Percentiles rank a stretch among this genome's conserved stretches.
Evolutionary conservation across 371 early-diverging fungal genomes (phyloP).

Genomic region (Lichtheimia hyalospora): DNA sequence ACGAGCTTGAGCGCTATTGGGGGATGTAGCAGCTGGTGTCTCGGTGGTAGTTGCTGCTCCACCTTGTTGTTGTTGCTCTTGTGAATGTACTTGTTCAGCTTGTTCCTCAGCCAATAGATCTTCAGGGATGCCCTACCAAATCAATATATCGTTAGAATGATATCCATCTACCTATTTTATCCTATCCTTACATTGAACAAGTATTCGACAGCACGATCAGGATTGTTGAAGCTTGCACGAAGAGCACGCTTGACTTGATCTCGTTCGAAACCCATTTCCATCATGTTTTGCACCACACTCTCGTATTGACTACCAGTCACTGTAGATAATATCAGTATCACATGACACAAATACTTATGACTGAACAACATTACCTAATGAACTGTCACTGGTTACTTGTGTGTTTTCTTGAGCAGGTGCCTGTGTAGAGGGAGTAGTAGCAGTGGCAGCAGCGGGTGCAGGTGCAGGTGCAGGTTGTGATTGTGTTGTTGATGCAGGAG

Average conservation of each 20-base stretch:
- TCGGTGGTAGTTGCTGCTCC: not conserved
- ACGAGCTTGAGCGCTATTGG: not conserved
- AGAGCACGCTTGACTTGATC: conserved; percentile 87
- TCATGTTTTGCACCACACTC: conserved; percentile 79
- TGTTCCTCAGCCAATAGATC: conserved; percentile 20
- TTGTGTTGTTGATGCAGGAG: conserved; percentile 17
- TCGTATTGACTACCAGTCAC: conserved; percentile 76
- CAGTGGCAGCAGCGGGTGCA: conserved; percentile 12
- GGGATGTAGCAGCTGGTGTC: not conserved
- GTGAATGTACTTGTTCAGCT: conserved; percentile 8
- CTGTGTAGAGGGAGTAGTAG: not conserved
- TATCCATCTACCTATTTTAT: not conserved
- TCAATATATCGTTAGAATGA: too few species aligned
- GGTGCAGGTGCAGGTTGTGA: conserved; percentile 21
- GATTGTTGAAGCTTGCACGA: conserved; percentile 96
- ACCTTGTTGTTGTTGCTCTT: conserved; percentile 13
- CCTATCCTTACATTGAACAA: conserved; percentile 73
- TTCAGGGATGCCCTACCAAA: conserved; percentile 54
- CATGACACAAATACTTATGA: too few species aligned
- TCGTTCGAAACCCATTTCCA: conserved; percentile 95
- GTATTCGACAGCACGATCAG: conserved; percentile 96
- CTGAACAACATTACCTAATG: conserved; percentile 7
- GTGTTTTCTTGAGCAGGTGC: too few species aligned
- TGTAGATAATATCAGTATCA: conserved; percentile 10
- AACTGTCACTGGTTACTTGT: not conserved